These are phyloP conservation scores for Adenanthera pavonina DNA, from an alignment of 306 rosid species.

Conservation along the genomic window DNA sequence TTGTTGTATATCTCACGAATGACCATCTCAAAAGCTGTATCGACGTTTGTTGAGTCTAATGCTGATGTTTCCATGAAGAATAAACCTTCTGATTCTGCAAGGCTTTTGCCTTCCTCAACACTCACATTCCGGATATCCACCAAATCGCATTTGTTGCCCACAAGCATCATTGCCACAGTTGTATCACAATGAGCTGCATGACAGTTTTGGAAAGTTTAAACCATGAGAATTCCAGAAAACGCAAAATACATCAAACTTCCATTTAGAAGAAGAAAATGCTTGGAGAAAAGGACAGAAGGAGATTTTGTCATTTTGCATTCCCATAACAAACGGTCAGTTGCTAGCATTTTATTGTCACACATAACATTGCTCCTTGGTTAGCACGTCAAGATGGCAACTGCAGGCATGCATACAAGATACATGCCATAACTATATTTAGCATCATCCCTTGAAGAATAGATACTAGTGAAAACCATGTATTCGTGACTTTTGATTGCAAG, in stretches of 20 bases:
- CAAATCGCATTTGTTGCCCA: constrained; percentile 71
- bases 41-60: constrained; percentile 68
- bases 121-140: constrained; percentile 67
- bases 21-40: constrained; percentile 66
- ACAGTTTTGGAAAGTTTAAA: constrained; percentile 26
- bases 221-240: constrained; percentile 4
- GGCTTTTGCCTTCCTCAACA: constrained; percentile 69
- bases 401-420: background rate
- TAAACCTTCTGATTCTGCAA: constrained; percentile 71
- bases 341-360: background rate
- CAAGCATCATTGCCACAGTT: constrained; percentile 71
- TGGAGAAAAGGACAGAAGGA: background rate
- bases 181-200: constrained; percentile 75
- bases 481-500: background rate
- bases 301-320: background rate
- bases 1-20: constrained; percentile 70
- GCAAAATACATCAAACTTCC: background rate
- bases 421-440: background rate
- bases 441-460: background rate
- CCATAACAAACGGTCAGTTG: background rate
- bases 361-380: background rate
- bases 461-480: background rate
- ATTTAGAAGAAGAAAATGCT: constrained; percentile 2
- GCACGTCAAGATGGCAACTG: background rate
- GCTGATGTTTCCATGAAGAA: constrained; percentile 84